phyloP scores from a whole-genome alignment of 2,329 filamentous ascomycete genomes.

The Onygena corvina region DNA sequence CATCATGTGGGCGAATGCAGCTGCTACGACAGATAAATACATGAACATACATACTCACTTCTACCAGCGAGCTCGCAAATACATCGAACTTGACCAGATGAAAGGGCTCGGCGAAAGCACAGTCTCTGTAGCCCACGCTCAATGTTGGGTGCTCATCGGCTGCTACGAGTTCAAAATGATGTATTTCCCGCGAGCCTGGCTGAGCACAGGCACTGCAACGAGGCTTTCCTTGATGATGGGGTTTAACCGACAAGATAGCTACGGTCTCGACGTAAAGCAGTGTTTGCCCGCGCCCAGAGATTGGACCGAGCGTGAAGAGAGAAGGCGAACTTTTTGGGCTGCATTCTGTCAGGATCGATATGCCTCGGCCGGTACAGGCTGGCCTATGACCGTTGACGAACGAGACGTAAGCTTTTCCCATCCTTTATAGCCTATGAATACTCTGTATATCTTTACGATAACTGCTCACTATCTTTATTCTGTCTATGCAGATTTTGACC shows the following conservation, averaged over 20 bases:
- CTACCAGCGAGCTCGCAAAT: slow-evolving; percentile 80
- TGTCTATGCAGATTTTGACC: slow-evolving; percentile 52
- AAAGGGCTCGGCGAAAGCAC: slow-evolving; percentile 84
- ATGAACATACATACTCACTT: slow-evolving; percentile 70
- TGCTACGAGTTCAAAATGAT: slow-evolving; percentile 94
- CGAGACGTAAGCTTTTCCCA: slow-evolving; percentile 48
- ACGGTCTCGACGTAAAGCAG: slow-evolving; percentile 80
- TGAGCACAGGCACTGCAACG: slow-evolving; percentile 73
- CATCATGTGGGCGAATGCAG: slow-evolving; percentile 92
- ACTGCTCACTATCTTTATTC: background rate
- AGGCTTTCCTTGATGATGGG: slow-evolving; percentile 85
- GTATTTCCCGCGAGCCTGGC: slow-evolving; percentile 93
- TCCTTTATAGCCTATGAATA: background rate
- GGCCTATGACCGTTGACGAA: slow-evolving; percentile 92
- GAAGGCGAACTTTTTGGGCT: slow-evolving; percentile 90
- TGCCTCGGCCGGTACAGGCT: slow-evolving; percentile 89
- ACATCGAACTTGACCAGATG: slow-evolving; percentile 78
- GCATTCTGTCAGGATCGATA: slow-evolving; percentile 83
- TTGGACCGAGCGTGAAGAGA: slow-evolving; percentile 87
- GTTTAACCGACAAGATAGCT: slow-evolving; percentile 72
- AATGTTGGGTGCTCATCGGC: slow-evolving; percentile 67
- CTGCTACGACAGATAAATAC: slow-evolving; percentile 72
- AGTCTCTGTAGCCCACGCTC: slow-evolving; percentile 73
- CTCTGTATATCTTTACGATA: background rate
- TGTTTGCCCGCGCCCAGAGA: slow-evolving; percentile 75